These are phyloP conservation scores for Botryosphaeria dothidea DNA, from an alignment of 2,329 filamentous ascomycete species.

Conservation along the genomic window DNA sequence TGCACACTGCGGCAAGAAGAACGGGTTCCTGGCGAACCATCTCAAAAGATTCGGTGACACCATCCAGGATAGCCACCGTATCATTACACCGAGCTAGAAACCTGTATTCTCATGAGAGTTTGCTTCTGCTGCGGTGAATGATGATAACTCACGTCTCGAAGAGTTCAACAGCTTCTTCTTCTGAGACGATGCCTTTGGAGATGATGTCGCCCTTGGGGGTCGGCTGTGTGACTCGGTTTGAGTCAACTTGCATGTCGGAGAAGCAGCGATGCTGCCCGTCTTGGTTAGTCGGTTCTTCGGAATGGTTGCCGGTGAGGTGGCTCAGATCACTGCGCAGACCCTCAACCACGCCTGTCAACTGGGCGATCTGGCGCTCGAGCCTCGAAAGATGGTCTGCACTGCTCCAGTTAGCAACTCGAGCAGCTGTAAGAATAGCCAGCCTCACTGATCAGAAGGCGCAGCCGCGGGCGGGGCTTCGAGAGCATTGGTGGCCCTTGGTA, in stretches of 20 bases:
- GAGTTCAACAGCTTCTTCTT: background rate
- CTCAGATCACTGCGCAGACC: background rate
- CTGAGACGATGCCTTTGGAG: background rate
- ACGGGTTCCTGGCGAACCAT: background rate
- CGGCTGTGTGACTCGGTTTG: background rate
- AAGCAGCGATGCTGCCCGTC: background rate
- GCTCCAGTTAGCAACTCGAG: background rate
- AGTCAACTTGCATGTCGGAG: background rate
- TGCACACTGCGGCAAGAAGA: background rate
- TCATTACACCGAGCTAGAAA: background rate
- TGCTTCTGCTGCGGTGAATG: no score
- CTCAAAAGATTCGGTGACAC: background rate
- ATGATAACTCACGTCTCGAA: background rate
- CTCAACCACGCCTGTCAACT: background rate
- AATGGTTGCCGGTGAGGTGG: background rate
- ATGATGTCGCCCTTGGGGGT: background rate
- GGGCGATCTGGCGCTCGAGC: background rate
- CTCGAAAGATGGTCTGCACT: background rate
- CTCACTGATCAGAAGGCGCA: background rate
- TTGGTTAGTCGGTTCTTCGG: background rate
- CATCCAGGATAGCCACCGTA: background rate
- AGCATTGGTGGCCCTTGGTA: background rate
- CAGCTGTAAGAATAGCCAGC: no score
- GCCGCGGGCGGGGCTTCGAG: background rate
- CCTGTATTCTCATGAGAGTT: background rate